Conservation (phyloP, 192 early-diverging fungal genomes). For the Coemansia sp. region DNA sequence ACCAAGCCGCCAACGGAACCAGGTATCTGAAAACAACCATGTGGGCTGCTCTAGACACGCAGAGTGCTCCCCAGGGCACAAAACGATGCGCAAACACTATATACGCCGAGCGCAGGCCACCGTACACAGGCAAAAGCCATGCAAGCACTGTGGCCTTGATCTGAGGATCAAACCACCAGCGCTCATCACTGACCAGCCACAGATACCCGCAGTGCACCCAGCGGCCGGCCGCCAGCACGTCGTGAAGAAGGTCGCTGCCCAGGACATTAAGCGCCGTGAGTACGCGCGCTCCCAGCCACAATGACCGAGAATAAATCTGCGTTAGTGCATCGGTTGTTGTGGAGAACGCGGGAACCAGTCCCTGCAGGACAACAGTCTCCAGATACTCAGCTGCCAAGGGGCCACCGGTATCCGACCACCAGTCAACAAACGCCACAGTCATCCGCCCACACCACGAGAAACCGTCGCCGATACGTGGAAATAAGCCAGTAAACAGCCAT, state of each 20-base stretch:
- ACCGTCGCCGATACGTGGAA: slow-evolving; percentile 14
- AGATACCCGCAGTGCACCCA: slow-evolving; percentile 1
- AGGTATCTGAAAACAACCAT: neutral
- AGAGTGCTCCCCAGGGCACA: neutral
- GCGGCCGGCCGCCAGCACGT: slow-evolving; percentile 6
- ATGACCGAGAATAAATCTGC: neutral
- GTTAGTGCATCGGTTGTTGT: neutral
- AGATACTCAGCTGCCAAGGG: slow-evolving; percentile 19
- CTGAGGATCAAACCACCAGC: slow-evolving; percentile 31
- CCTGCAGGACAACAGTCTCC: slow-evolving; percentile 21
- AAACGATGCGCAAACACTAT: neutral
- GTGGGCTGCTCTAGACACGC: neutral
- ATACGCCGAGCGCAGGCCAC: neutral
- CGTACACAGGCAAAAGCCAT: neutral
- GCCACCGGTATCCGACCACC: slow-evolving; percentile 38
- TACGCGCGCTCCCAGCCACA: slow-evolving; percentile 23
- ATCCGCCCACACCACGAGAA: neutral
- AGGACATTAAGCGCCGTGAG: slow-evolving; percentile 19
- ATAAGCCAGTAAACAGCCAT: slow-evolving; percentile 26
- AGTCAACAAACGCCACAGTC: neutral
- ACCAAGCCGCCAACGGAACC: neutral
- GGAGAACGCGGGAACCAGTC: slow-evolving; percentile 10
- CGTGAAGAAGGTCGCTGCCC: slow-evolving; percentile 19
- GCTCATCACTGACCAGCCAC: slow-evolving; percentile 16
- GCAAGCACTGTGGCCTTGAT: neutral